Conservation (phyloP, 805 yeast species). For the Yamadazyma takamatsuzukensis region DNA sequence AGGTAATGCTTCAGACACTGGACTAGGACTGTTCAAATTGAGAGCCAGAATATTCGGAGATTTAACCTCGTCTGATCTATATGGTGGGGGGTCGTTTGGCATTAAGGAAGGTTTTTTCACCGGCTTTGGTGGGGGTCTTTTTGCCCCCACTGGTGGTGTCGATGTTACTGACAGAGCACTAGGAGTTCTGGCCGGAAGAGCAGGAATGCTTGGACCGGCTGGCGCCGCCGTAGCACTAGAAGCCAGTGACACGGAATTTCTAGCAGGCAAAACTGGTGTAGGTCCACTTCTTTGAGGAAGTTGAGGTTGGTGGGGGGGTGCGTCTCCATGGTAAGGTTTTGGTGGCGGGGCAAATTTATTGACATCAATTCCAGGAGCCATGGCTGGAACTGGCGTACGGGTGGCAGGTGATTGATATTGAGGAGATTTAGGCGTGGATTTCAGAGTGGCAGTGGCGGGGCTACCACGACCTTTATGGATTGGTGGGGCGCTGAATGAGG, state of each 20-base stretch:
- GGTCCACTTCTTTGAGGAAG: constrained; percentile 1
- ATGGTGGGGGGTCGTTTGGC: constrained; percentile 21
- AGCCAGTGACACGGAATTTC: background rate
- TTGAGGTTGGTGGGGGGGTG: background rate
- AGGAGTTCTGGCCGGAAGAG: constrained; percentile 11
- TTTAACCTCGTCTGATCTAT: constrained; percentile 7
- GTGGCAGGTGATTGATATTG: no score
- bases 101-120: constrained; percentile 23
- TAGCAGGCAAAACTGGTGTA: background rate
- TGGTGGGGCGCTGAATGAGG: constrained; percentile 41
- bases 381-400: constrained; percentile 9
- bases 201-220: no score
- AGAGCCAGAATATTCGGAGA: constrained; percentile 1
- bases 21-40: background rate
- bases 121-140: constrained; percentile 44
- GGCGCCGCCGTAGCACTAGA: constrained; percentile 5
- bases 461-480: constrained; percentile 27
- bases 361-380: constrained; percentile 20
- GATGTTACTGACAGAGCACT: constrained; percentile 2
- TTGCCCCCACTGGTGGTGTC: constrained; percentile 4
- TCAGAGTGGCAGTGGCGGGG: constrained; percentile 1
- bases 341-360: constrained; percentile 26
- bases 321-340: constrained; percentile 8
- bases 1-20: no score
- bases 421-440: constrained; percentile 1